These are phyloP conservation scores for Mycena polygramma DNA, from an alignment of 768 basidiomycete species.

Conservation along the genomic window DNA sequence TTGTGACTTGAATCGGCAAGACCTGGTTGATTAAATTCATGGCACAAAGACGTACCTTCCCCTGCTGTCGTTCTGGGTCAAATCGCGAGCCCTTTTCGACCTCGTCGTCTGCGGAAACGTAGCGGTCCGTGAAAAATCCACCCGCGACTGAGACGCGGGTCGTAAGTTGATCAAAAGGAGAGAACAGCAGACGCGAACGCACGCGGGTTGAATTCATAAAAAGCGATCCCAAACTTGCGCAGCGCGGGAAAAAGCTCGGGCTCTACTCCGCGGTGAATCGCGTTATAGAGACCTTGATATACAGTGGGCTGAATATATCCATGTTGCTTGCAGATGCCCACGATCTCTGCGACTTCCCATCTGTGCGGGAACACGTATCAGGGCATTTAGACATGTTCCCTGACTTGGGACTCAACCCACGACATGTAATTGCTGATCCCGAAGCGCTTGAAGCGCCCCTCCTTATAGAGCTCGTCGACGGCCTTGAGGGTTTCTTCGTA, in stretches of 20 bases:
- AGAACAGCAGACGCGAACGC: neutral
- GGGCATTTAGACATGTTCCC: conserved; percentile 8
- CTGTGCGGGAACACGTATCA: conserved; percentile 46
- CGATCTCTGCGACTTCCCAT: conserved; percentile 78
- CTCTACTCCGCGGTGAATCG: conserved; percentile 55
- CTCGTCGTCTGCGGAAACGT: too few species aligned
- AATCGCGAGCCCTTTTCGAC: too few species aligned
- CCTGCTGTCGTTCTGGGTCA: too few species aligned
- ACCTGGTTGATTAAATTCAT: too few species aligned
- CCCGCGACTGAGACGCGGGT: too few species aligned
- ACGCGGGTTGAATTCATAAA: conserved; percentile 71
- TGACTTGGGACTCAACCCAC: conserved; percentile 42
- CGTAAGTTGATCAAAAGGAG: too few species aligned
- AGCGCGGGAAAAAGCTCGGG: conserved; percentile 67
- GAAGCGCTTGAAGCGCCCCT: conserved; percentile 70
- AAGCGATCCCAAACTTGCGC: conserved; percentile 67
- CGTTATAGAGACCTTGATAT: conserved; percentile 64
- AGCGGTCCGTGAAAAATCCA: too few species aligned
- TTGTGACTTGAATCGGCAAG: too few species aligned
- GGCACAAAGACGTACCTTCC: too few species aligned
- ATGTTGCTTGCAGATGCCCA: conserved; percentile 66
- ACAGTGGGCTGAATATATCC: conserved; percentile 67
- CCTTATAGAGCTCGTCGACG: conserved; percentile 65
- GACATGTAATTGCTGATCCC: conserved; percentile 74
- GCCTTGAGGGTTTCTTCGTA: conserved; percentile 69